Percentiles rank a stretch among this genome's conserved stretches.
These are phyloP conservation scores for Penicillium herquei DNA, from an alignment of 495 filamentous ascomycete genomes.

Conservation along the genomic window DNA sequence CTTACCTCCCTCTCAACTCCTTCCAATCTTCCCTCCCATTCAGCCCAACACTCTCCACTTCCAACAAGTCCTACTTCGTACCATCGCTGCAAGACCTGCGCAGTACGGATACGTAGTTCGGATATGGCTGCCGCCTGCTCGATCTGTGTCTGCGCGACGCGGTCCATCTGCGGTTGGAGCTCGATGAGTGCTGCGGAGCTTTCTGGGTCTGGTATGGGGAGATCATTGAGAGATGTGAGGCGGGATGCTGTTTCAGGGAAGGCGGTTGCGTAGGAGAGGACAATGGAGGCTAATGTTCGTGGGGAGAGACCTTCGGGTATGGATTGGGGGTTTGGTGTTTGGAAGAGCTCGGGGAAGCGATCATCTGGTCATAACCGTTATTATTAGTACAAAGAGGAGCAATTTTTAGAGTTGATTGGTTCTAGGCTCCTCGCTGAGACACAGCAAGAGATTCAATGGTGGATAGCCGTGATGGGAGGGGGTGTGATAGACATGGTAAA, in stretches of 20 bases:
- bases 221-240: constrained; percentile 75
- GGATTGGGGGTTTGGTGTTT: constrained; percentile 32
- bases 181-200: constrained; percentile 65
- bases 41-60: constrained; percentile 68
- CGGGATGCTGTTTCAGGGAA: constrained; percentile 77
- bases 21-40: constrained; percentile 68
- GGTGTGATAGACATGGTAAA: neutral
- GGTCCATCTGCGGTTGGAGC: constrained; percentile 68
- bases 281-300: constrained; percentile 56
- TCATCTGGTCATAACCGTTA: constrained; percentile 39
- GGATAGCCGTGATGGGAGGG: neutral
- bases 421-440: neutral
- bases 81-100: constrained; percentile 71
- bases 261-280: constrained; percentile 70
- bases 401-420: neutral
- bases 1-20: constrained; percentile 64
- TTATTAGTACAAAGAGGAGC: neutral
- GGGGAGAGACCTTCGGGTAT: constrained; percentile 45
- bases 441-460: neutral
- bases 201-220: constrained; percentile 68
- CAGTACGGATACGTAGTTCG: constrained; percentile 69
- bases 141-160: constrained; percentile 61
- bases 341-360: constrained; percentile 59
- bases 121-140: constrained; percentile 71
- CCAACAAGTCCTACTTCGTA: constrained; percentile 71